Conservation (phyloP, 805 yeast genomes). For the Metschnikowia amazonensis region DNA sequence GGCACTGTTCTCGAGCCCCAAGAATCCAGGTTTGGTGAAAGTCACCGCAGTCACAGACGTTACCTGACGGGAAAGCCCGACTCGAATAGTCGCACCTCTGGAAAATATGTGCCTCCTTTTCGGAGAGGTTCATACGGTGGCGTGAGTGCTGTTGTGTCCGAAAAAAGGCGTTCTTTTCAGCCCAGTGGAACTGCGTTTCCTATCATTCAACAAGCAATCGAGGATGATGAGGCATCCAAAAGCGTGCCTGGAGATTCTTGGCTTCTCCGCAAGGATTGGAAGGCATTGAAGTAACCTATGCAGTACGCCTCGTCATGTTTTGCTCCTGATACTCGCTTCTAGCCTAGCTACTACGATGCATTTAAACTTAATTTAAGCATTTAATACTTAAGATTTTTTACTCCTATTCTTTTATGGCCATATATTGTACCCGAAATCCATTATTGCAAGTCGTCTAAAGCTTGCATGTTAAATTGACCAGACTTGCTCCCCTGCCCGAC, state of each 20-base stretch:
- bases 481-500: too few relatives aligned
- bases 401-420: too few relatives aligned
- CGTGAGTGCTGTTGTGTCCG: slow-evolving; percentile 12
- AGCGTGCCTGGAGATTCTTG: slow-evolving; percentile 18
- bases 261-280: slow-evolving; percentile 17
- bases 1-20: not conserved
- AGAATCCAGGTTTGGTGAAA: slow-evolving; percentile 1
- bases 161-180: slow-evolving; percentile 13
- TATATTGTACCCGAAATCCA: too few relatives aligned
- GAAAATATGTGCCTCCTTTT: slow-evolving; percentile 72
- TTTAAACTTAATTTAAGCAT: not conserved
- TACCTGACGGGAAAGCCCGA: slow-evolving; percentile 7
- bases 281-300: slow-evolving; percentile 1
- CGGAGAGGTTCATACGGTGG: slow-evolving; percentile 47
- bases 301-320: not conserved
- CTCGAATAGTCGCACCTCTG: slow-evolving; percentile 19
- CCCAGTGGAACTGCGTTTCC: slow-evolving; percentile 11
- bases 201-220: slow-evolving; percentile 11
- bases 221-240: slow-evolving; percentile 13
- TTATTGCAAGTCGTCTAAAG: too few relatives aligned
- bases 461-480: too few relatives aligned
- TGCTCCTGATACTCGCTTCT: not conserved
- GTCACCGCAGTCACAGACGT: slow-evolving; percentile 5
- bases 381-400: too few relatives aligned
- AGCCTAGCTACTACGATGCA: not conserved